Evolutionary conservation across 495 filamentous ascomycete species (phyloP).

Genomic region (Aspergillus ellipticus): DNA sequence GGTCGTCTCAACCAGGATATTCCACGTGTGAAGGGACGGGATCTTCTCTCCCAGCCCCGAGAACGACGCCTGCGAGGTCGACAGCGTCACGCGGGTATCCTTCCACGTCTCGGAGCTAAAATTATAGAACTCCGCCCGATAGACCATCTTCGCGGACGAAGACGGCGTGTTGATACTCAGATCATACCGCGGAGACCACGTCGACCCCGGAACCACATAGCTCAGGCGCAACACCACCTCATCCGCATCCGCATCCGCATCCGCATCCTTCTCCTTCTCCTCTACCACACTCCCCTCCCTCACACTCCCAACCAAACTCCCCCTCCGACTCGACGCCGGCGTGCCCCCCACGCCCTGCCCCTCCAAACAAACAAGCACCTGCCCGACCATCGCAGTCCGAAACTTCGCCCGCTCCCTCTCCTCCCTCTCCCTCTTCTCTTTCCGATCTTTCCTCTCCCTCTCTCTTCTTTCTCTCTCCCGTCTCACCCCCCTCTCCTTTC

Average conservation of each 20-base stretch:
- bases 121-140: constrained; percentile 63
- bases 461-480: constrained; percentile 8
- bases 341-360: constrained; percentile 39
- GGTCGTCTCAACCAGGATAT: constrained; percentile 40
- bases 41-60: constrained; percentile 55
- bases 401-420: constrained; percentile 51
- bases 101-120: constrained; percentile 64
- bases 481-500: constrained; percentile 15
- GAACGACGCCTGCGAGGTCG: constrained; percentile 65
- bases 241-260: constrained; percentile 24
- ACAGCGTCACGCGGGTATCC: constrained; percentile 61
- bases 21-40: constrained; percentile 59
- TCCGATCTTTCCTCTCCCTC: constrained; percentile 27
- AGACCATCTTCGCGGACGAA: constrained; percentile 53
- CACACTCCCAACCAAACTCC: constrained; percentile 41
- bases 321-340: constrained; percentile 52
- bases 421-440: constrained; percentile 35
- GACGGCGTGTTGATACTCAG: constrained; percentile 55
- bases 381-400: constrained; percentile 56
- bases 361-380: constrained; percentile 50
- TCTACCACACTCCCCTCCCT: constrained; percentile 7
- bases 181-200: constrained; percentile 66
- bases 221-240: constrained; percentile 47
- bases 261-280: constrained; percentile 14
- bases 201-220: constrained; percentile 60